phyloP scores from a whole-genome alignment of 495 filamentous ascomycete genomes.

The Cudoniella acicularis region DNA sequence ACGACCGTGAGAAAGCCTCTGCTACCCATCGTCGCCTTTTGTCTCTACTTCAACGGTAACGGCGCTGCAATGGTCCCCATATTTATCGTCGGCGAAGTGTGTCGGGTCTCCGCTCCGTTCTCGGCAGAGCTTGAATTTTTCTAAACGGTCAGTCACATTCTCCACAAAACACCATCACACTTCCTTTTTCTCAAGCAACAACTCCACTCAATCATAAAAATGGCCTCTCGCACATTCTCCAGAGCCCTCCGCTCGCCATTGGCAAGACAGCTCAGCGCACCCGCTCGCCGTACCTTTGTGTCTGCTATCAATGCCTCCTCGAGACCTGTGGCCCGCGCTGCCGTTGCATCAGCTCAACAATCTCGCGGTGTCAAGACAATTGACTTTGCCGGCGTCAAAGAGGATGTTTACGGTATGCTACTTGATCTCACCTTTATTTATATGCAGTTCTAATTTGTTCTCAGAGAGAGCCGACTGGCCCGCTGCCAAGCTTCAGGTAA shows the following conservation, averaged over 20 bases:
- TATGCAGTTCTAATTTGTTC: constrained; percentile 6
- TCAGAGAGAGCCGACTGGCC: constrained; percentile 97
- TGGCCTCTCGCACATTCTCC: constrained; percentile 82
- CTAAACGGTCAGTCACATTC: background rate
- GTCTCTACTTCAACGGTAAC: too few relatives aligned
- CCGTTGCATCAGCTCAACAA: constrained; percentile 57
- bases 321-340: constrained; percentile 49
- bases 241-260: constrained; percentile 75
- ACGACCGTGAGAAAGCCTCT: too few relatives aligned
- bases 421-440: background rate
- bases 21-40: too few relatives aligned
- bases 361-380: constrained; percentile 77
- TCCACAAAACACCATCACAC: background rate
- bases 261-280: constrained; percentile 65
- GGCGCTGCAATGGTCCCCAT: background rate
- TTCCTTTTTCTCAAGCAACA: constrained; percentile 10
- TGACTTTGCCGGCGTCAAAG: constrained; percentile 91
- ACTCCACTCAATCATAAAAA: constrained; percentile 36
- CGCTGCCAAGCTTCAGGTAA: constrained; percentile 88
- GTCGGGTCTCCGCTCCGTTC: constrained; percentile 1
- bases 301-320: constrained; percentile 59
- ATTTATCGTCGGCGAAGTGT: background rate
- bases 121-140: constrained; percentile 6
- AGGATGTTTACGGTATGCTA: constrained; percentile 80
- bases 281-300: constrained; percentile 68